Base-by-base conservation (phyloP, 2,329 filamentous ascomycete species). In the Microcera coccophila region DNA sequence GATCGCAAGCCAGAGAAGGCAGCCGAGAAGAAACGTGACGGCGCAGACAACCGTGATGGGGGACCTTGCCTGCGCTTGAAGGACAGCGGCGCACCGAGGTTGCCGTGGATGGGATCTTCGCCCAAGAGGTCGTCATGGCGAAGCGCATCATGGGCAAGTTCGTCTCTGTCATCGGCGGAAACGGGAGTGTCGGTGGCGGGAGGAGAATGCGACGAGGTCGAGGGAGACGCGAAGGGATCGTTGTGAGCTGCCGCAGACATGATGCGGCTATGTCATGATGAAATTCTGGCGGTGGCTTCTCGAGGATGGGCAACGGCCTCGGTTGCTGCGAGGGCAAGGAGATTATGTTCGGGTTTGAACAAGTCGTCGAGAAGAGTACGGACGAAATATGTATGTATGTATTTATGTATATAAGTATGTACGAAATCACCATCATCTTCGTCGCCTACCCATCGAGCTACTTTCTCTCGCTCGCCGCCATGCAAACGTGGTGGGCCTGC, bases 41-140 rank as follows among this genome's bases (percentile, higher is more conserved):
- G 68, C 21, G 66, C 66, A 1, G 75, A 72, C 42, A 73, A 67
- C 40, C 69, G 59, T 20, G 67, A 67, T n/a, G n/a, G n/a, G 33
- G 71, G 66, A 46, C 74, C 84, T 53, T 79, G 75, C 50, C 79
- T 84, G 59, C 85, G 81, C 70, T 87, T 88, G 69, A 88, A 89
- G 24, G 84, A 85, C 40, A 86, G 66, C 20, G 74, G 70, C 36
- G 77, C 71, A 41, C 68, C 65, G 24, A 77, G 59, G 33, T 71
- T 67, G 38, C 70, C 65, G 41, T 71, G 68, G 44, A 83, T 64
- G 16, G 81, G 78, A 59, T 84, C 80, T 36, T 79, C 71, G 33
- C 67, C 69, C 40, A 84, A 68, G 26, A 79, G 50, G 39, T 64
- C 61, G 39, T 55, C 56, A 31, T 58, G 49, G 44, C 34, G 45